Conservation (phyloP, 306 rosid genomes). For the Prunus armeniaca region DNA sequence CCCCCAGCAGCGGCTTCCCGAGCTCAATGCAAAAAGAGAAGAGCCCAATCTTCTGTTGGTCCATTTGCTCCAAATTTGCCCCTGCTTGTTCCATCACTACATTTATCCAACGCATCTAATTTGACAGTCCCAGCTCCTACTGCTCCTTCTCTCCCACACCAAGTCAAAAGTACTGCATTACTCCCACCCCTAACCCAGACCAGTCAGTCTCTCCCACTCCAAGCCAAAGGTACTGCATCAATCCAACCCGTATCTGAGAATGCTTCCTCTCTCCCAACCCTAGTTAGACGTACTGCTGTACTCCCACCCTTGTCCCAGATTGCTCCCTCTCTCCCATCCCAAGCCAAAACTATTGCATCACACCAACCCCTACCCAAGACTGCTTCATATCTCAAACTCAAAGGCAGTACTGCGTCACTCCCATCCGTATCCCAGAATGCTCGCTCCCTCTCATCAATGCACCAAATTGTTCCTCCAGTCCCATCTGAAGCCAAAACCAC, state of each 20-base stretch:
- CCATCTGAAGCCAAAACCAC: not conserved
- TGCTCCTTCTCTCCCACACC: slow-evolving; percentile 1
- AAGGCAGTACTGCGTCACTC: not conserved
- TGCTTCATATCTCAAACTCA: too few relatives aligned
- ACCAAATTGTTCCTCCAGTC: not conserved
- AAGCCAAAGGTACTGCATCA: not conserved
- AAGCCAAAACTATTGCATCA: not conserved
- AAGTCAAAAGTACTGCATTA: not conserved
- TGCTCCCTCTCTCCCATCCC: not conserved
- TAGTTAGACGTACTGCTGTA: not conserved
- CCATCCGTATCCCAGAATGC: not conserved
- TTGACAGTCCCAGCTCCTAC: not conserved
- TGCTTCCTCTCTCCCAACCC: not conserved
- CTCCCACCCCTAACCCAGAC: not conserved
- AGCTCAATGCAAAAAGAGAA: slow-evolving; percentile 1
- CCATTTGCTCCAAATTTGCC: not conserved
- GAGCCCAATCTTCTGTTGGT: not conserved
- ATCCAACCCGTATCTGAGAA: not conserved
- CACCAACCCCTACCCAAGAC: not conserved
- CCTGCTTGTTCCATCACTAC: not conserved
- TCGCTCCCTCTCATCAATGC: not conserved
- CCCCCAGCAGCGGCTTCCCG: not conserved
- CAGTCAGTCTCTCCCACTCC: not conserved
- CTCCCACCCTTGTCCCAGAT: not conserved
- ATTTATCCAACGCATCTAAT: not conserved